These are phyloP conservation scores for Acanthamoeba sp. DNA, from an alignment of 208 protist species.

Conservation along the genomic window DNA sequence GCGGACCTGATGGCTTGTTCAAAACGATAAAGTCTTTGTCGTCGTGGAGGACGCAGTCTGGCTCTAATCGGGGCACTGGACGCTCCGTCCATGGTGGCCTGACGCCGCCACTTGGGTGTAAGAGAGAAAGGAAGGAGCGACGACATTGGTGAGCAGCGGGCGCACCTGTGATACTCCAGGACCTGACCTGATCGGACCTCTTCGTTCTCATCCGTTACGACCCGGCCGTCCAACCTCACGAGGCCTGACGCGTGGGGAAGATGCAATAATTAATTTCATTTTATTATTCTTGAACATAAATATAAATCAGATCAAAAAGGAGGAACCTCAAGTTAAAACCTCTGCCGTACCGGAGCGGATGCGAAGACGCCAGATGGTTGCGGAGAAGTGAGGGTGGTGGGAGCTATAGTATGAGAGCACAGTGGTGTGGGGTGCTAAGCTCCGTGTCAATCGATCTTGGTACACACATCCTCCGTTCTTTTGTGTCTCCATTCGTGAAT, in stretches of 20 bases:
- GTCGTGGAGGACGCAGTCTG: neutral
- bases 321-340: neutral
- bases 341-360: neutral
- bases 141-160: neutral
- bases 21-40: conserved; percentile 17
- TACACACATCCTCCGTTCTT: neutral
- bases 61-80: neutral
- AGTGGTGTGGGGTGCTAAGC: neutral
- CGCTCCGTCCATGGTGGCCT: neutral
- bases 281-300: neutral
- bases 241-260: too few relatives aligned
- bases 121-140: neutral
- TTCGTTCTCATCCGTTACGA: conserved; percentile 2
- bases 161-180: conserved; percentile 1
- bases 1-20: neutral
- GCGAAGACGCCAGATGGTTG: neutral
- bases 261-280: neutral
- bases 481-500: too few relatives aligned
- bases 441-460: neutral
- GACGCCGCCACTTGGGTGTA: neutral
- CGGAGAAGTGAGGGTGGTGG: conserved; percentile 4
- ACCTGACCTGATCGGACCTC: neutral
- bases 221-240: neutral
- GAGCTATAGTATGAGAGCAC: neutral
- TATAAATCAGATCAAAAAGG: too few relatives aligned